These are phyloP conservation scores for Rauvolfia tetraphylla DNA, from an alignment of 257 asterid species.

Conservation along the genomic window DNA sequence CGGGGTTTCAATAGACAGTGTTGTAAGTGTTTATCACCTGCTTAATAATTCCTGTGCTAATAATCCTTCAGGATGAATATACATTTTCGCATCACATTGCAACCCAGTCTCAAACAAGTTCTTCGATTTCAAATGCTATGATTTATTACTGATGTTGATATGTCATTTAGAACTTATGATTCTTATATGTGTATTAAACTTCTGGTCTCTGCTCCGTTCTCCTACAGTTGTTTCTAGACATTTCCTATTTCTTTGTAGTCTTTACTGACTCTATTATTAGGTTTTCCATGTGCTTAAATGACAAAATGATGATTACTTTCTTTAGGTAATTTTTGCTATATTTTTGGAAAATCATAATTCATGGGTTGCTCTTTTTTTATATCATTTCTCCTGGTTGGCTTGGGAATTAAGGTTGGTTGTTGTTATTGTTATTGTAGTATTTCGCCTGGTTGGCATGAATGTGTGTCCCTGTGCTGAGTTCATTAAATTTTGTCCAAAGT, in stretches of 20 bases:
- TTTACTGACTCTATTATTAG: neutral
- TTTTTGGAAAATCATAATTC: neutral
- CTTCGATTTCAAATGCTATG: neutral
- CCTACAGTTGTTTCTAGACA: neutral
- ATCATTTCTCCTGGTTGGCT: no score
- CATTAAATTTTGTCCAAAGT: neutral
- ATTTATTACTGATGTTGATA: neutral
- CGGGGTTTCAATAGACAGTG: conserved; percentile 51
- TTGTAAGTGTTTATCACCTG: conserved; percentile 25
- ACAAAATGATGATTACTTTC: neutral
- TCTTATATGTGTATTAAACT: neutral
- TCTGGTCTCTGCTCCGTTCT: neutral
- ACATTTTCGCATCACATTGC: neutral
- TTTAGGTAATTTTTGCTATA: neutral
- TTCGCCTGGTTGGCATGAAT: neutral
- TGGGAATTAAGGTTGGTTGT: no score
- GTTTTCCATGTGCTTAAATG: neutral
- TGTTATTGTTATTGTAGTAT: neutral
- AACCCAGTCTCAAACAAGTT: neutral
- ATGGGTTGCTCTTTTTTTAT: no score
- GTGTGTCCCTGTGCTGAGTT: neutral
- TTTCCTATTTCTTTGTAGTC: neutral
- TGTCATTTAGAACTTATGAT: neutral
- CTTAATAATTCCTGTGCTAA: neutral
- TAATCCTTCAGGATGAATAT: neutral